Evolutionary conservation across 371 early-diverging fungal species (phyloP), one percentile per base, ranked within the genome.

Genomic region (Apophysomyces elegans): DNA sequence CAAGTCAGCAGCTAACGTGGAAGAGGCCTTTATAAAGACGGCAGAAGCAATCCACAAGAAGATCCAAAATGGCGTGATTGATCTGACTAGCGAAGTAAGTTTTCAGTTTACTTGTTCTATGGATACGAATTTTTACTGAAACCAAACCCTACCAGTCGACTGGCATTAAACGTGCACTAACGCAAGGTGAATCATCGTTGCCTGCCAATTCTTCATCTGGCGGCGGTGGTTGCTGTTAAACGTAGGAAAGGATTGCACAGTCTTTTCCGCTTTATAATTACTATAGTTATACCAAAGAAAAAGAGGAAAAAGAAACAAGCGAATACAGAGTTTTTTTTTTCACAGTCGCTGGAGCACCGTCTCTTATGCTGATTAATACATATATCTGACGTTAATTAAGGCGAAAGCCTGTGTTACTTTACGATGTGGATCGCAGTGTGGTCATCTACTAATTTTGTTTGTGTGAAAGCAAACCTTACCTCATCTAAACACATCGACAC

Each of bases 1-100:
- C 43, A 98, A 97, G 79, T 91, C 94, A 0, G 93, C 96, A 21
- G 89, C 86, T 66, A 96, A 96, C 64, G 95, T 98, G 38, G 93
- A 96, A 61, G 89, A 93, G 62, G 91, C 78, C 12, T 82, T 82
- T 67, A 68, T 71, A 12, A 70, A 77, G 59, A 82, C 83, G 13
- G 78, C 80, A 47, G 67, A 74, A 46, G 77, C 68, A 14, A 82
- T 82, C 47, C 74, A 73, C 43, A 67, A 71, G 57, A 82, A 82
- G 71, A 82, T 82, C 58, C 73, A 74, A 37, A 71, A 64, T 58
- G 83, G 83, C 8, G 72, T 56, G 2, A 79, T 82, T 60, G 83
- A 82, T 59, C 58, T 79, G 62, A 76, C 76, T 12, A 77, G 74
- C 56, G 80, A 82, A 65, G 80, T 80, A 77, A 65, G 64, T 35